A percentile compares a stretch with the other conserved stretches of the same genome.
Evolutionary conservation across 805 yeast species (phyloP).

Genomic region (Kurtzmaniella fragi): DNA sequence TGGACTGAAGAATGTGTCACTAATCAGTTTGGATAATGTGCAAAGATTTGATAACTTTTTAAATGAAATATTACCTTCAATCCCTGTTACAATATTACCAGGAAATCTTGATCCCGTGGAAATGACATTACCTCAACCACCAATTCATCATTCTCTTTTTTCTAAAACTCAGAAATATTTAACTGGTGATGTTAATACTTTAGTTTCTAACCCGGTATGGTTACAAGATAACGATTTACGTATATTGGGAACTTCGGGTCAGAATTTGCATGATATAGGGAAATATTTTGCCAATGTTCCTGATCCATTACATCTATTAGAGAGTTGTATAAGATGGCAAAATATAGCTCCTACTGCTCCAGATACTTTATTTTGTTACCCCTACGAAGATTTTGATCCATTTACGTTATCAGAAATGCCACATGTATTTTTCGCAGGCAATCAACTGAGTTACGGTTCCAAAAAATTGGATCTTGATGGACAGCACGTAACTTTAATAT

Average conservation of each 20-base stretch:
- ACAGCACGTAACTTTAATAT: constrained; percentile 24
- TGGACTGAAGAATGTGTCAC: constrained; percentile 51
- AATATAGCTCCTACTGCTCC: constrained; percentile 93
- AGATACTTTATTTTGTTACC: constrained; percentile 88
- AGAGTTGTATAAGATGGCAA: constrained; percentile 74
- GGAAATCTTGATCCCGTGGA: constrained; percentile 87
- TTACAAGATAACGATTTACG: constrained; percentile 47
- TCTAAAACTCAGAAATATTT: constrained; percentile 39
- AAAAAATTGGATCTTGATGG: constrained; percentile 13
- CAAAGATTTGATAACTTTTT: constrained; percentile 57
- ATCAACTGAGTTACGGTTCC: constrained; percentile 56
- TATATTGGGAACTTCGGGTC: constrained; percentile 77
- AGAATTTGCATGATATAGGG: constrained; percentile 71
- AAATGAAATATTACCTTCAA: constrained; percentile 46
- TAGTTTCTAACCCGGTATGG: constrained; percentile 69
- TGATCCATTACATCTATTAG: constrained; percentile 41
- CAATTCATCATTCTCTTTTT: constrained; percentile 76
- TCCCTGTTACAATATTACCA: constrained; percentile 78
- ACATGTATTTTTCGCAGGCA: constrained; percentile 82
- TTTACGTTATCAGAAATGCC: constrained; percentile 69
- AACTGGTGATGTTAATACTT: constrained; percentile 35
- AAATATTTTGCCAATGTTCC: constrained; percentile 51
- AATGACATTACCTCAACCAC: constrained; percentile 80
- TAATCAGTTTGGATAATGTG: constrained; percentile 45
- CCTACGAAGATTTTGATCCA: constrained; percentile 74